A percentile compares a stretch with the other conserved stretches of the same genome.
Conservation (phyloP, 1,284 basidiomycete species). For the Albatrellus sp. region DNA sequence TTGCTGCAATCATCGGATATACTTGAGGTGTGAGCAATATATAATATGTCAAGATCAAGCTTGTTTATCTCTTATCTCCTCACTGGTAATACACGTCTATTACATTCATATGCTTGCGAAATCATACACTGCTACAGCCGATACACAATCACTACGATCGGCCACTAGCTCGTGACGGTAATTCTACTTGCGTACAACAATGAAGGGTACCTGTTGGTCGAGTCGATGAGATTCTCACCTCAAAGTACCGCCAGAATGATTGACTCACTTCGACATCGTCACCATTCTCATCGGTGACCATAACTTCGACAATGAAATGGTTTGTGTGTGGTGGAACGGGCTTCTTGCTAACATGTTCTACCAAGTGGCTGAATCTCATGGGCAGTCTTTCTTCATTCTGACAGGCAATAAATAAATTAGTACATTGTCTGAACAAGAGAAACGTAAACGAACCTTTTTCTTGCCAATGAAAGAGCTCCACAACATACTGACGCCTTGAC, state of each 20-base stretch:
- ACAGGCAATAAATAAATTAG: constrained; percentile 2
- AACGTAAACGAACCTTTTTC: constrained; percentile 59
- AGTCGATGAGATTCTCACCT: not conserved
- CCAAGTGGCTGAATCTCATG: constrained; percentile 85
- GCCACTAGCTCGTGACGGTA: not conserved
- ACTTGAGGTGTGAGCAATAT: no score
- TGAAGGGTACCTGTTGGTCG: constrained; percentile 49
- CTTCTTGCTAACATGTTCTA: constrained; percentile 92
- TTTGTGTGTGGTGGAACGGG: constrained; percentile 70
- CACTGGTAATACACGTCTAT: no score
- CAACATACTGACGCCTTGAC: constrained; percentile 94
- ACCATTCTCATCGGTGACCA: constrained; percentile 83
- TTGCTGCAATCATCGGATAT: no score
- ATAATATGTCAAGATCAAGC: no score
- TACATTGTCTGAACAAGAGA: not conserved
- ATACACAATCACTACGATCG: not conserved
- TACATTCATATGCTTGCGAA: not conserved
- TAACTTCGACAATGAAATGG: constrained; percentile 86
- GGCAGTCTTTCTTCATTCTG: constrained; percentile 79
- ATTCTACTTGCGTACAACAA: constrained; percentile 28
- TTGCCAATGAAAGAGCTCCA: constrained; percentile 89
- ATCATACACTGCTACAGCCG: not conserved
- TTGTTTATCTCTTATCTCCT: no score
- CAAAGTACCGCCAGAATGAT: not conserved
- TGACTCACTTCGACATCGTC: constrained; percentile 72